Percentiles rank a stretch among this genome's conserved stretches.
These are phyloP conservation scores for Lolium perenne DNA, from an alignment of 176 grass and related monocot species.

Conservation along the genomic window DNA sequence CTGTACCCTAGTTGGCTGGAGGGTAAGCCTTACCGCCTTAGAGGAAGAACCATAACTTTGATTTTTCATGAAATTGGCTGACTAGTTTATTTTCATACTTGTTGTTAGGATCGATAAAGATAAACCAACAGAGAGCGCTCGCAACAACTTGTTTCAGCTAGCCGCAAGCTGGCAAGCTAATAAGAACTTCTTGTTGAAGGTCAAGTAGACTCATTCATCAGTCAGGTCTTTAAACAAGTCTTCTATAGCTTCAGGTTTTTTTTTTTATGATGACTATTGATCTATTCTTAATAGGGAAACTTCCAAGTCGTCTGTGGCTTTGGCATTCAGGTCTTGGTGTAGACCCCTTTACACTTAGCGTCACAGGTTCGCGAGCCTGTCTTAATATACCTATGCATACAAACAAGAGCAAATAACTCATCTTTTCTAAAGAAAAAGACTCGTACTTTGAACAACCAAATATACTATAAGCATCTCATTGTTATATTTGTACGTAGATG, in stretches of 20 bases:
- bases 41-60: constrained; percentile 9
- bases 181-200: constrained; percentile 95
- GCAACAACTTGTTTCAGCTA: constrained; percentile 70
- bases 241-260: not conserved
- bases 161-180: constrained; percentile 97
- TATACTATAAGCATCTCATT: not conserved
- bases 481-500: not conserved
- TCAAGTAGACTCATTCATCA: constrained; percentile 40
- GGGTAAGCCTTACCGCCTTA: constrained; percentile 52
- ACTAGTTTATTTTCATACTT: constrained; percentile 34
- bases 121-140: constrained; percentile 47
- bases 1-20: constrained; percentile 70
- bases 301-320: constrained; percentile 69
- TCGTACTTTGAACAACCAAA: not conserved
- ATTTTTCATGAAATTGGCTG: constrained; percentile 9
- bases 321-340: constrained; percentile 99
- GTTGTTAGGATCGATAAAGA: constrained; percentile 67
- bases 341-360: constrained; percentile 87
- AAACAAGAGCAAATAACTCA: not conserved
- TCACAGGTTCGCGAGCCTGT: constrained; percentile 60
- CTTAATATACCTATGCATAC: not conserved
- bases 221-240: not conserved
- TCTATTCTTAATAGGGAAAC: constrained; percentile 70
- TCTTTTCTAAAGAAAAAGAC: not conserved
- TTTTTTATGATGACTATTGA: not conserved